Conservation (phyloP, 345 rosid species). For the Citrus medica region DNA sequence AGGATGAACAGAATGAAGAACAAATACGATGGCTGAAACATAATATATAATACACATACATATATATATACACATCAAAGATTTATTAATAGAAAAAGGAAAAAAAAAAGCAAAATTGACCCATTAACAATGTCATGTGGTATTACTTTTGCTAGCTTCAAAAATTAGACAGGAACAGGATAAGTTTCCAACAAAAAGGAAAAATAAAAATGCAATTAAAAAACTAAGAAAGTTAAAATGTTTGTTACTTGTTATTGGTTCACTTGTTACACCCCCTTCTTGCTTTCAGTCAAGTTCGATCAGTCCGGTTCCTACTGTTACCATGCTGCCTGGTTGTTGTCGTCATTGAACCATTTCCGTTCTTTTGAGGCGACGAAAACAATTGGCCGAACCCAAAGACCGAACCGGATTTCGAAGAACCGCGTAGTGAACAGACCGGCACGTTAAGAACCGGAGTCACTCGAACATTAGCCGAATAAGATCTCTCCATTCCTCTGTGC, state of each 20-base stretch:
- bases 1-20: background rate
- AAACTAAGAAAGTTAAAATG: slow-evolving; percentile 9
- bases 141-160: background rate
- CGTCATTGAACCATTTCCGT: slow-evolving; percentile 15
- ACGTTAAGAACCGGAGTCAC: slow-evolving; percentile 70
- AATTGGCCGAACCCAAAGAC: slow-evolving; percentile 56
- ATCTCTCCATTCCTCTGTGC: slow-evolving; percentile 86
- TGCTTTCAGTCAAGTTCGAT: slow-evolving; percentile 29
- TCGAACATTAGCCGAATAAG: slow-evolving; percentile 79
- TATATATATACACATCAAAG: slow-evolving; percentile 2
- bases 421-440: slow-evolving; percentile 59
- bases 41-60: background rate
- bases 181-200: slow-evolving; percentile 1
- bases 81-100: background rate
- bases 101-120: background rate
- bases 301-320: slow-evolving; percentile 24
- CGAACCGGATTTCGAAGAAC: slow-evolving; percentile 52
- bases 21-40: background rate
- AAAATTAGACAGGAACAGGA: background rate
- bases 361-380: slow-evolving; percentile 51
- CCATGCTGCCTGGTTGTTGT: slow-evolving; percentile 22
- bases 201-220: slow-evolving; percentile 2
- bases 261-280: background rate
- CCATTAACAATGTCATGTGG: slow-evolving; percentile 8
- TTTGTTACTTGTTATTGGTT: slow-evolving; percentile 19